Conservation (phyloP, 345 rosid species). For the Pugionium dolabratum region DNA sequence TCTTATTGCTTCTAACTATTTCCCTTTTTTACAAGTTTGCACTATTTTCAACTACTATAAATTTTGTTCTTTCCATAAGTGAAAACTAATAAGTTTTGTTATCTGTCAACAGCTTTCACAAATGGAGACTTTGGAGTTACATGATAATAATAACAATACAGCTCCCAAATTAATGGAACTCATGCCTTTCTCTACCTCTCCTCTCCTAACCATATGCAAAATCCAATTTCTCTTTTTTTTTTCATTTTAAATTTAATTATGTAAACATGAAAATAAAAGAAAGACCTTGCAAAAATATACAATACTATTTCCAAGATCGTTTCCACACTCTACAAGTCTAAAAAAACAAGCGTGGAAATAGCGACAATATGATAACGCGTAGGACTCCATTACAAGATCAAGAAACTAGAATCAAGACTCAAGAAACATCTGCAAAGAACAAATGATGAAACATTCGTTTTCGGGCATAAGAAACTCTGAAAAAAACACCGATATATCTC, state of each 20-base stretch:
- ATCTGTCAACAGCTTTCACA: not conserved
- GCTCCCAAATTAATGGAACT: constrained; percentile 40
- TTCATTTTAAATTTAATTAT: not conserved
- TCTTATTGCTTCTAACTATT: not conserved
- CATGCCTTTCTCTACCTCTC: constrained; percentile 37
- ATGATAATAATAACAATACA: constrained; percentile 7
- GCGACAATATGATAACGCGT: constrained; percentile 20
- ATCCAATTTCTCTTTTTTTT: not conserved
- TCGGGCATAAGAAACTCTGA: not conserved
- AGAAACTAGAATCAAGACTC: constrained; percentile 15
- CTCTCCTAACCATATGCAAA: constrained; percentile 33
- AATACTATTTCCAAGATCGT: constrained; percentile 38
- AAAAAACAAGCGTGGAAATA: constrained; percentile 41
- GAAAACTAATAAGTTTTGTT: not conserved
- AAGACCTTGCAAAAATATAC: not conserved
- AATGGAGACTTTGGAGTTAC: constrained; percentile 16
- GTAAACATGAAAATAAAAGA: constrained; percentile 1
- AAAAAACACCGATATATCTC: not conserved
- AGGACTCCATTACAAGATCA: constrained; percentile 11
- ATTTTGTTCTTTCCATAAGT: not conserved
- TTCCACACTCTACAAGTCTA: constrained; percentile 27
- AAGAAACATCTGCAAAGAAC: constrained; percentile 13
- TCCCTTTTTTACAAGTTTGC: not conserved
- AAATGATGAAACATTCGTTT: not conserved
- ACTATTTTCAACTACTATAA: not conserved